Evolutionary conservation across 305 asterid species (phyloP).

Genomic region (Fraxinus nigra): DNA sequence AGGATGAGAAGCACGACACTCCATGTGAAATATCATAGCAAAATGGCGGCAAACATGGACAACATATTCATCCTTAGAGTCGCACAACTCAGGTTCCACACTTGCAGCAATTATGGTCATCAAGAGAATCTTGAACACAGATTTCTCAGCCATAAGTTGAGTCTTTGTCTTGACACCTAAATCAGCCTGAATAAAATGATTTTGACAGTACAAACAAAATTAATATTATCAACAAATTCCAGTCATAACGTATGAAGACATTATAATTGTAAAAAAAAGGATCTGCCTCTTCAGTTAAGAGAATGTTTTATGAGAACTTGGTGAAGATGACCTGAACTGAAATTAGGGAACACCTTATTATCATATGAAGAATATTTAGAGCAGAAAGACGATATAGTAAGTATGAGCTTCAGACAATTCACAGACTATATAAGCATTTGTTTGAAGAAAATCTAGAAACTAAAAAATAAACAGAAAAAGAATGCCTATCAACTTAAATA

Average conservation of each 20-base stretch:
- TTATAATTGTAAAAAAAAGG: constrained; percentile 9
- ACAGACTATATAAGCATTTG: constrained; percentile 6
- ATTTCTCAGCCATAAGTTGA: constrained; percentile 98
- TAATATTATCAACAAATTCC: constrained; percentile 12
- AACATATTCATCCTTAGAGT: constrained; percentile 82
- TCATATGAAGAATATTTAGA: not conserved
- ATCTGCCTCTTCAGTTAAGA: constrained; percentile 7
- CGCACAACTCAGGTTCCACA: constrained; percentile 83
- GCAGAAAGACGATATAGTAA: not conserved
- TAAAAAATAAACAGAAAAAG: constrained; percentile 4
- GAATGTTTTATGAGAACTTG: not conserved
- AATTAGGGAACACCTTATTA: not conserved
- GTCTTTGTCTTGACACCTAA: constrained; percentile 99
- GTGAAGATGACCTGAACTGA: not conserved
- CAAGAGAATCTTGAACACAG: constrained; percentile 91
- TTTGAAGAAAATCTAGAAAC: not conserved
- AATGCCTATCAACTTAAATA: constrained; percentile 8
- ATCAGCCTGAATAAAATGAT: constrained; percentile 73
- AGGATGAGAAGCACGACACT: constrained; percentile 52
- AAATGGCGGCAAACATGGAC: constrained; percentile 86
- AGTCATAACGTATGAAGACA: not conserved
- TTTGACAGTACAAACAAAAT: constrained; percentile 10
- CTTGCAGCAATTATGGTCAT: constrained; percentile 92
- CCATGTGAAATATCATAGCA: constrained; percentile 91
- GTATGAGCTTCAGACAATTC: constrained; percentile 13